Percentiles rank a stretch among this genome's conserved stretches.
phyloP scores from a whole-genome alignment of 345 rosid genomes.

The Citrus cavaleriei region DNA sequence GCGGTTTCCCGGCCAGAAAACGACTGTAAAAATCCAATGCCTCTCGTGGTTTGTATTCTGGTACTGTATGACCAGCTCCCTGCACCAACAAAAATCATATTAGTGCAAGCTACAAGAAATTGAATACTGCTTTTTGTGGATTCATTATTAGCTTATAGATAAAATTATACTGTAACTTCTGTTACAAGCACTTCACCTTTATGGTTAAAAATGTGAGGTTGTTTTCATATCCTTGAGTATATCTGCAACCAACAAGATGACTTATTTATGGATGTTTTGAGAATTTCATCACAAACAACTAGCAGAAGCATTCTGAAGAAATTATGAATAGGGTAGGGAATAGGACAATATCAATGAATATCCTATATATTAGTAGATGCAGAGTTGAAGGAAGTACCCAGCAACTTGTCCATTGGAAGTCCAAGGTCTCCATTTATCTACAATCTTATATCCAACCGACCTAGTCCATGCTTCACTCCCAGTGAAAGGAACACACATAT shows the following conservation, averaged over 20 bases:
- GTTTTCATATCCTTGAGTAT: constrained; percentile 62
- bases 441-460: constrained; percentile 64
- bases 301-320: background rate
- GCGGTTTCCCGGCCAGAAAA: constrained; percentile 54
- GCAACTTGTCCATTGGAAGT: constrained; percentile 55
- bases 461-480: constrained; percentile 92
- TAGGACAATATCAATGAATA: background rate
- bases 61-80: constrained; percentile 93
- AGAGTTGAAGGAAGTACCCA: constrained; percentile 45
- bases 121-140: no score
- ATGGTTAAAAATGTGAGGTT: constrained; percentile 79
- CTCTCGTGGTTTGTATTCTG: constrained; percentile 82
- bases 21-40: constrained; percentile 74
- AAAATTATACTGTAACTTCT: background rate
- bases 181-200: constrained; percentile 40
- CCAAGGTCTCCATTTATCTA: constrained; percentile 94
- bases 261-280: background rate
- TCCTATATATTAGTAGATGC: background rate
- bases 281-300: background rate
- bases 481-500: constrained; percentile 90
- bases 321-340: background rate
- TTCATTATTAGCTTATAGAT: background rate
- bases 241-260: constrained; percentile 34
- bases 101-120: background rate
- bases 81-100: constrained; percentile 21